These are phyloP conservation scores for Agaricales sp. DNA, from an alignment of 1,284 basidiomycete species.

Conservation along the genomic window DNA sequence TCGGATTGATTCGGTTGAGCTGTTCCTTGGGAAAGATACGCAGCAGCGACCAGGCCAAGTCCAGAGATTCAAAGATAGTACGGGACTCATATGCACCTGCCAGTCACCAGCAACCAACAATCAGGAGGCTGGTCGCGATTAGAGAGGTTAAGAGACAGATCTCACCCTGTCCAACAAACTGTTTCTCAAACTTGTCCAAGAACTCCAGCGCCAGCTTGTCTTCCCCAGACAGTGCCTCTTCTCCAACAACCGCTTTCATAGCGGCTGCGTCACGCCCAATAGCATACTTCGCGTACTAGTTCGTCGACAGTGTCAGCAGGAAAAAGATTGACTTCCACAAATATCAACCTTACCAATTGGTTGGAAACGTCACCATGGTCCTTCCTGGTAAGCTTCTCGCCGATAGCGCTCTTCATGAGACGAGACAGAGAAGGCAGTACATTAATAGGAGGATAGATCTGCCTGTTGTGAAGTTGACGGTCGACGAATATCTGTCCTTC, in stretches of 20 bases:
- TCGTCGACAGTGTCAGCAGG: not conserved
- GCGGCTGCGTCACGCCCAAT: conserved; percentile 95
- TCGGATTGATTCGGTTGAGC: conserved; percentile 91
- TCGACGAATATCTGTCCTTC: conserved; percentile 99
- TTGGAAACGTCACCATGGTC: conserved; percentile 99
- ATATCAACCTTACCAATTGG: conserved; percentile 60
- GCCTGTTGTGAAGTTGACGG: conserved; percentile 86
- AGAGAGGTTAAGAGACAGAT: conserved; percentile 10
- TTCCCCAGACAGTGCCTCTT: conserved; percentile 90
- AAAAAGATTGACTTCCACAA: conserved; percentile 9
- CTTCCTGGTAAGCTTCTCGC: conserved; percentile 93
- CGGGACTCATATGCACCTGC: conserved; percentile 90
- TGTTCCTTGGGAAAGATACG: conserved; percentile 99
- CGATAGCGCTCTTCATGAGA: conserved; percentile 99
- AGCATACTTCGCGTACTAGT: conserved; percentile 91
- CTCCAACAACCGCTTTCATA: conserved; percentile 99
- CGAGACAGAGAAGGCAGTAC: conserved; percentile 97
- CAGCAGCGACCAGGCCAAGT: conserved; percentile 94
- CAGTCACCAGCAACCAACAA: conserved; percentile 6
- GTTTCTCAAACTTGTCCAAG: conserved; percentile 88
- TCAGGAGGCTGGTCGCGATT: conserved; percentile 6
- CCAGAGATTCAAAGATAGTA: conserved; percentile 95
- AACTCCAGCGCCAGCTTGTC: conserved; percentile 93
- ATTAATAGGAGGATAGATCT: conserved; percentile 99
- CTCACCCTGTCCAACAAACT: conserved; percentile 89